These are phyloP conservation scores for Solanum tarapatanum DNA, from an alignment of 257 asterid species.

Conservation along the genomic window DNA sequence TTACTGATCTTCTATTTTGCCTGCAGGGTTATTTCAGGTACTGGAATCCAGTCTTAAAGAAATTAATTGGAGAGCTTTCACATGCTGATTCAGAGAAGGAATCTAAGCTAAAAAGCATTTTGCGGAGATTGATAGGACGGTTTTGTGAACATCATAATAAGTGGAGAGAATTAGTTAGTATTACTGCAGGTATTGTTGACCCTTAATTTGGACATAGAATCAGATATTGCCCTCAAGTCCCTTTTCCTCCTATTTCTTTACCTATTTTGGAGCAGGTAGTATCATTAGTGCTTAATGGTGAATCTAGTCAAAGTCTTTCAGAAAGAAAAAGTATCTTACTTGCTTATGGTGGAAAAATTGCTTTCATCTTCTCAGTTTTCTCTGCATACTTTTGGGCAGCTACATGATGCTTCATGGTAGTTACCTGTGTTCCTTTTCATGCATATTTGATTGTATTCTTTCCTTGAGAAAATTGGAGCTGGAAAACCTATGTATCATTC, in stretches of 20 bases:
- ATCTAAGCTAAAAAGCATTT: slow-evolving; percentile 67
- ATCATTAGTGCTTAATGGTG: not conserved
- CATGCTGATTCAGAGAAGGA: slow-evolving; percentile 87
- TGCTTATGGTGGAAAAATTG: not conserved
- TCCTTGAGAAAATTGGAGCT: not conserved
- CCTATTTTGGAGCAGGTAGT: not conserved
- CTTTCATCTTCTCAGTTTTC: not conserved
- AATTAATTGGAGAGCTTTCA: slow-evolving; percentile 56
- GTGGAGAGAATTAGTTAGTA: slow-evolving; percentile 81
- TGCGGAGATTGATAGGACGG: slow-evolving; percentile 64
- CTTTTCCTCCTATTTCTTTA: not conserved
- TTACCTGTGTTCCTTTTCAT: not conserved
- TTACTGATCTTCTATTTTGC: not conserved
- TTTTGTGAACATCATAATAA: slow-evolving; percentile 63
- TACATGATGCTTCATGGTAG: not conserved
- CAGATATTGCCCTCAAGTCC: not conserved
- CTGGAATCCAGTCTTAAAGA: slow-evolving; percentile 74
- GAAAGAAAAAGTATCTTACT: not conserved
- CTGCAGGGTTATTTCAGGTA: slow-evolving; percentile 80
- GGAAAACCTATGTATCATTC: not conserved
- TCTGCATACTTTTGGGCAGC: not conserved
- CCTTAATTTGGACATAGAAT: slow-evolving; percentile 6
- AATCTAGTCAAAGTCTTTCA: not conserved
- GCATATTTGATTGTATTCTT: not conserved
- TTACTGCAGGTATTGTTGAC: slow-evolving; percentile 56